Base-by-base conservation (phyloP, 441 rosid genomes). In the Eruca vesicaria region DNA sequence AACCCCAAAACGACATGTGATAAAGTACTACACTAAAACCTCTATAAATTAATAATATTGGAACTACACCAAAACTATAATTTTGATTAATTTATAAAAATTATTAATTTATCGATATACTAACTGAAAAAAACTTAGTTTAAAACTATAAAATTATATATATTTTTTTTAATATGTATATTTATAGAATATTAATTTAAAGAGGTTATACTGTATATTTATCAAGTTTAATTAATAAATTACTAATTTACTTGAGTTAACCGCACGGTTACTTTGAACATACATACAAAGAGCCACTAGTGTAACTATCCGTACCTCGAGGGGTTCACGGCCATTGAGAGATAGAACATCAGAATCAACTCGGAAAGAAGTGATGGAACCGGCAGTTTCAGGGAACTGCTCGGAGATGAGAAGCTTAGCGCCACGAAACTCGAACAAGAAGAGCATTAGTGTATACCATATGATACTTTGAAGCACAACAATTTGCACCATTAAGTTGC, bases 331-430 rank as follows among this genome's bases (percentile, higher is more conserved):
- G 6, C 96, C 96, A 31, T 87, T 88, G 7, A 91, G 84, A 1
- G 96, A 91, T 70, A 93, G 79, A 29, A 91, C 96, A 35, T 91
- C 96, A 5, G 97, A 89, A 33, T 93, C 97, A 43, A 93, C 96
- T 9, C 84, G 74, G 76, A 93, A 89, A 10, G 97, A 88, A 58
- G 92, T 85, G 16, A 93, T 91, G 23, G 90, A 85, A 2, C 84
- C 96, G 0, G 90, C 98, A 0, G 96, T 89, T 38, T 85, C 95
- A 0, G 97, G 97, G 73, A 93, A 93, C 73, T 89, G 91, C 50
- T 91, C 94, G 36, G 86, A 81, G 63, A 93, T 89, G 16, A 93
- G 84, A 59, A 88, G 79, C 85, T 76, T 89, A 0, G 98, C 96
- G 1, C 91, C 97, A 63, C 97, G 79, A 56, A 89, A 93, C 71